Evolutionary conservation across 2,329 filamentous ascomycete genomes (phyloP).

Genomic region (Chaetomiaceae sp.): DNA sequence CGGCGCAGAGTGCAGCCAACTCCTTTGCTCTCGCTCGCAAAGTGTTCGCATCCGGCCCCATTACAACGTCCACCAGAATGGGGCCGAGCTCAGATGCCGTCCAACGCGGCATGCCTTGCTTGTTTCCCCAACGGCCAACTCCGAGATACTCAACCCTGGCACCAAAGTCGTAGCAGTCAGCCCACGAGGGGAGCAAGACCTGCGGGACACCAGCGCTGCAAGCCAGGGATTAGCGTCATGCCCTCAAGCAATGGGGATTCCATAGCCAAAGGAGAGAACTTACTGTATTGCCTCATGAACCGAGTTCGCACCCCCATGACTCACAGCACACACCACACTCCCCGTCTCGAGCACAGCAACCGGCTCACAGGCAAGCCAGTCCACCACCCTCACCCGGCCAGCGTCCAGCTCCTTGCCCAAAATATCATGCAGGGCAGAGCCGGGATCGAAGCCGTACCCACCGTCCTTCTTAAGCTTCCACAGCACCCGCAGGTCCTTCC

Average conservation of each 20-base stretch:
- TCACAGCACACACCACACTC: background rate
- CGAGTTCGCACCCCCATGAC: background rate
- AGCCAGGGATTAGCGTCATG: too few species aligned
- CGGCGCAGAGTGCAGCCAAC: background rate
- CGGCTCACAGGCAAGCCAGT: background rate
- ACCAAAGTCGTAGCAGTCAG: conserved; percentile 44
- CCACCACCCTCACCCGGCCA: background rate
- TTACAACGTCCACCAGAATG: conserved; percentile 16
- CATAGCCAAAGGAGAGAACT: too few species aligned
- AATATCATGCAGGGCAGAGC: background rate
- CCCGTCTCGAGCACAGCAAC: background rate
- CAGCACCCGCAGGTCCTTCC: background rate
- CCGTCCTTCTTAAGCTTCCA: background rate
- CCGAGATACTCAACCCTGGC: conserved; percentile 40
- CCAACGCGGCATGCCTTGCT: conserved; percentile 17
- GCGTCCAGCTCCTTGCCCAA: background rate
- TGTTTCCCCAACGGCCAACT: conserved; percentile 34
- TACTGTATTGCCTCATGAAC: background rate
- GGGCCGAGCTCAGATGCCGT: conserved; percentile 15
- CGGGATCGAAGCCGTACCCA: too few species aligned
- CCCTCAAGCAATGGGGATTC: too few species aligned
- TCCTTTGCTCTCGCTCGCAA: conserved; percentile 8
- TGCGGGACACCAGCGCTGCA: background rate
- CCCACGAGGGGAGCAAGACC: conserved; percentile 36
- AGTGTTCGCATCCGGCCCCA: background rate